Conservation (phyloP, 2,329 filamentous ascomycete genomes). For the Atkinsonella hypoxylon region DNA sequence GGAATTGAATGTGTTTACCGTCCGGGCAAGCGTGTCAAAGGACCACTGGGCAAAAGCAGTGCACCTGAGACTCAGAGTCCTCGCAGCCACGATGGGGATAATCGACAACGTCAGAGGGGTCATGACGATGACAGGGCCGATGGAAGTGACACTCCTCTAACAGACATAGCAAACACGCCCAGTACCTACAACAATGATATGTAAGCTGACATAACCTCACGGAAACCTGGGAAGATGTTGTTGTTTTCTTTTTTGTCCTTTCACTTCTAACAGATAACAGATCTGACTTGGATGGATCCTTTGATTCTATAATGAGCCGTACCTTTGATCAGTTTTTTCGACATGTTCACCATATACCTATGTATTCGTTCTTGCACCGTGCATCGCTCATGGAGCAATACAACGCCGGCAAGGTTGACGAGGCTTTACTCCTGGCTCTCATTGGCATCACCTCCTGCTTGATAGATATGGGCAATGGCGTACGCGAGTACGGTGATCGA, state of each 20-base stretch:
- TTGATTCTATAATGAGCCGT: constrained; percentile 37
- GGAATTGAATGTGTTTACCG: constrained; percentile 45
- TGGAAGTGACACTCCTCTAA: constrained; percentile 23
- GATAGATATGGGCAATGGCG: constrained; percentile 40
- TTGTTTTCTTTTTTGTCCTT: background rate
- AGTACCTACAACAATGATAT: constrained; percentile 21
- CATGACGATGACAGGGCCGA: constrained; percentile 16
- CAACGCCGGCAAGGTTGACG: constrained; percentile 43
- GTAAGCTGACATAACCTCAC: constrained; percentile 15
- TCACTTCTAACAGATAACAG: constrained; percentile 11
- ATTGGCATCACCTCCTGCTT: constrained; percentile 45
- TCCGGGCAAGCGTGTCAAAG: constrained; percentile 30
- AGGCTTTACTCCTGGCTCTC: constrained; percentile 39
- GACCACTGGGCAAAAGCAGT: constrained; percentile 12
- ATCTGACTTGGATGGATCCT: constrained; percentile 26
- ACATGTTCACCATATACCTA: constrained; percentile 46
- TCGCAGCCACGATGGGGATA: constrained; percentile 22
- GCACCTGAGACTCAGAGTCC: constrained; percentile 18
- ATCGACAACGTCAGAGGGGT: constrained; percentile 7
- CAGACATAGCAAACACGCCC: constrained; percentile 22
- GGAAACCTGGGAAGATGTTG: too few species aligned
- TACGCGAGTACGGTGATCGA: constrained; percentile 38
- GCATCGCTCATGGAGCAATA: constrained; percentile 49
- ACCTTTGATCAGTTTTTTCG: constrained; percentile 47
- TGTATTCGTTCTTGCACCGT: constrained; percentile 46